These are phyloP conservation scores for Termitomyces sp. DNA, from an alignment of 768 basidiomycete genomes.

Conservation along the genomic window DNA sequence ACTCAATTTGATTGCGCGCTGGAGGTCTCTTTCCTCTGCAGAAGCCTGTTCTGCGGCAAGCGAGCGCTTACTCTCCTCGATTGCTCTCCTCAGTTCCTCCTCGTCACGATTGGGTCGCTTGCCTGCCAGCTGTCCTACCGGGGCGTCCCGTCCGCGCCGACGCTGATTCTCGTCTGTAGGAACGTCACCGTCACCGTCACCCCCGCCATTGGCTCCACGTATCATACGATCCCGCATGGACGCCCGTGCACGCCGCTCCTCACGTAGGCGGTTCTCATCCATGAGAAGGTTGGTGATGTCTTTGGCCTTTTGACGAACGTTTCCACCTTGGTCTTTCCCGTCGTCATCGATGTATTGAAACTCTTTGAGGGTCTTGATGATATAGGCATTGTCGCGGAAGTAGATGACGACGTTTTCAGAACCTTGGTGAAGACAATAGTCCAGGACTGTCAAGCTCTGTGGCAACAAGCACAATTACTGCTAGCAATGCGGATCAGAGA, in stretches of 20 bases:
- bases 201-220: conserved; percentile 43
- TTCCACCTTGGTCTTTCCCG: conserved; percentile 97
- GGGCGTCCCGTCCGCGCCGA: conserved; percentile 21
- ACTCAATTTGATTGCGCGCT: conserved; percentile 78
- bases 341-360: conserved; percentile 96
- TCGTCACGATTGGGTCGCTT: conserved; percentile 52
- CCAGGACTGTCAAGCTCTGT: conserved; percentile 87
- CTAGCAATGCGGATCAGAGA: neutral
- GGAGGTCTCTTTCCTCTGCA: conserved; percentile 79
- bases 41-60: conserved; percentile 66
- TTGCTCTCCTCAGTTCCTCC: conserved; percentile 79
- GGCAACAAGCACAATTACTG: neutral
- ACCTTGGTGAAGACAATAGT: conserved; percentile 94
- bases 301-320: conserved; percentile 95
- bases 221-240: conserved; percentile 96
- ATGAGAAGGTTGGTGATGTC: conserved; percentile 93
- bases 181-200: conserved; percentile 24
- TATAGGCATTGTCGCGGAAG: conserved; percentile 94
- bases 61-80: conserved; percentile 83
- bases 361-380: conserved; percentile 98
- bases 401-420: conserved; percentile 99
- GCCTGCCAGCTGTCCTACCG: conserved; percentile 18
- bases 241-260: conserved; percentile 80
- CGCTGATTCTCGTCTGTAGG: conserved; percentile 42
- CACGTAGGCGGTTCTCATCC: conserved; percentile 80